A percentile compares a stretch with the other conserved stretches of the same genome.
Conservation (phyloP, 257 asterid species). For the Solanum sejunctum region DNA sequence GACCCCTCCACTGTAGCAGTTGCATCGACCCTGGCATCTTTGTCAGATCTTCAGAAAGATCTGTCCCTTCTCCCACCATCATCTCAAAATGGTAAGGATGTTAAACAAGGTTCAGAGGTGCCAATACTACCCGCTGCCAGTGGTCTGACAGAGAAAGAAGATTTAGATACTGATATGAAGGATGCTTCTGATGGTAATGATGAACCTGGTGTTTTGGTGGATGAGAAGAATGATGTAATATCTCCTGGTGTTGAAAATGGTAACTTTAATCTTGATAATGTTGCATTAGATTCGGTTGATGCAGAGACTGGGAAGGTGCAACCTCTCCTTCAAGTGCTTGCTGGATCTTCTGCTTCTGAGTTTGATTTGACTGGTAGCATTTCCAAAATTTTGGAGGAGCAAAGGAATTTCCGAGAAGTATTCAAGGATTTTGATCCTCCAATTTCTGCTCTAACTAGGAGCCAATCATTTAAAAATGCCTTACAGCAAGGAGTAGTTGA, state of each 20-base stretch:
- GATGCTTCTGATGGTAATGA: slow-evolving; percentile 43
- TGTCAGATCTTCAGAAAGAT: slow-evolving; percentile 46
- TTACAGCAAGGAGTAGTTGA: slow-evolving; percentile 51
- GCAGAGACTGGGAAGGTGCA: slow-evolving; percentile 48
- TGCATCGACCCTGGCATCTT: slow-evolving; percentile 67
- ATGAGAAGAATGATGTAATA: slow-evolving; percentile 30
- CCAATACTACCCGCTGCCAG: slow-evolving; percentile 49
- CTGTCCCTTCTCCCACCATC: slow-evolving; percentile 53
- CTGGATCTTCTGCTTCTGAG: slow-evolving; percentile 34
- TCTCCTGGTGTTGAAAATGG: slow-evolving; percentile 33
- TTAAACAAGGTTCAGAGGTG: slow-evolving; percentile 37
- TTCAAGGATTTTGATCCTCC: slow-evolving; percentile 49
- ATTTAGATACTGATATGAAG: slow-evolving; percentile 42
- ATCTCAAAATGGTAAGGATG: slow-evolving; percentile 37
- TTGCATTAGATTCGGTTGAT: slow-evolving; percentile 23
- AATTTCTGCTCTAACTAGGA: slow-evolving; percentile 41
- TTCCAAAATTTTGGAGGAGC: slow-evolving; percentile 45
- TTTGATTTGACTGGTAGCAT: slow-evolving; percentile 42
- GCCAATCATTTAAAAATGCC: slow-evolving; percentile 57
- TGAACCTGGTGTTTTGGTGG: slow-evolving; percentile 8
- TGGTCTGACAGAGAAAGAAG: slow-evolving; percentile 42
- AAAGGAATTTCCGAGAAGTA: slow-evolving; percentile 30
- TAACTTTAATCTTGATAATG: slow-evolving; percentile 22
- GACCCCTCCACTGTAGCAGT: slow-evolving; percentile 73
- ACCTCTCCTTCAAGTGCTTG: slow-evolving; percentile 36